Evolutionary conservation across 2,329 filamentous ascomycete genomes (phyloP).

Genomic region (Scedosporium dehoogii): DNA sequence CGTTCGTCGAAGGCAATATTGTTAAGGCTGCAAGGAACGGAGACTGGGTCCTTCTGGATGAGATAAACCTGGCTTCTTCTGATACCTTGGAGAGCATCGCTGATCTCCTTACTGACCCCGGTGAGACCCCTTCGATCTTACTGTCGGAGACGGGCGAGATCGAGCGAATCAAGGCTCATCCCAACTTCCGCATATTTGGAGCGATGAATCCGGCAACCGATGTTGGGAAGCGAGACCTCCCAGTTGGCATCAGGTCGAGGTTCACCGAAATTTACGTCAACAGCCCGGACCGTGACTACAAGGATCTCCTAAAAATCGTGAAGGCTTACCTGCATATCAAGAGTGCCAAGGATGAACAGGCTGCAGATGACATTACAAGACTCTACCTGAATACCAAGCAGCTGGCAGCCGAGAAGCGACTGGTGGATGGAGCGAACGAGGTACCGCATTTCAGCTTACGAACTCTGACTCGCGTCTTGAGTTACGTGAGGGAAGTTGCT

Average conservation of each 20-base stretch:
- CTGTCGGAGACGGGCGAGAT: slow-evolving; percentile 91
- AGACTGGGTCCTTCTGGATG: slow-evolving; percentile 93
- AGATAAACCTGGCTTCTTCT: slow-evolving; percentile 91
- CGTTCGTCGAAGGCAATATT: slow-evolving; percentile 91
- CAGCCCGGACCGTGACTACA: slow-evolving; percentile 76
- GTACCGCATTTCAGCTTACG: slow-evolving; percentile 95
- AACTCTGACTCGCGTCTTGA: slow-evolving; percentile 81
- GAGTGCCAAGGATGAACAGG: slow-evolving; percentile 60
- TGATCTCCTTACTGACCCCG: slow-evolving; percentile 69
- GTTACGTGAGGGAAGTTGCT: slow-evolving; percentile 77
- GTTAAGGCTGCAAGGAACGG: slow-evolving; percentile 93
- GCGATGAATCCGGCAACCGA: slow-evolving; percentile 99
- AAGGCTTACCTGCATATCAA: slow-evolving; percentile 73
- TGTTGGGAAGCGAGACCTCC: slow-evolving; percentile 89
- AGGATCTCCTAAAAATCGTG: slow-evolving; percentile 81
- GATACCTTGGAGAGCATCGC: slow-evolving; percentile 92
- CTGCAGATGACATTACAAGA: slow-evolving; percentile 70
- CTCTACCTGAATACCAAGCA: slow-evolving; percentile 84
- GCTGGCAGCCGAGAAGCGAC: slow-evolving; percentile 66
- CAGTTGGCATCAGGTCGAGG: slow-evolving; percentile 75
- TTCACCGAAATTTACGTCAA: slow-evolving; percentile 96
- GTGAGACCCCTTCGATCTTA: slow-evolving; percentile 68
- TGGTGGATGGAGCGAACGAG: slow-evolving; percentile 93
- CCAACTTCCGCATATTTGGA: slow-evolving; percentile 90
- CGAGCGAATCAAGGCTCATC: slow-evolving; percentile 79